Evolutionary conservation across 768 basidiomycete species (phyloP), one percentile per base, ranked within the genome.

Genomic region (Crepidotus variabilis): DNA sequence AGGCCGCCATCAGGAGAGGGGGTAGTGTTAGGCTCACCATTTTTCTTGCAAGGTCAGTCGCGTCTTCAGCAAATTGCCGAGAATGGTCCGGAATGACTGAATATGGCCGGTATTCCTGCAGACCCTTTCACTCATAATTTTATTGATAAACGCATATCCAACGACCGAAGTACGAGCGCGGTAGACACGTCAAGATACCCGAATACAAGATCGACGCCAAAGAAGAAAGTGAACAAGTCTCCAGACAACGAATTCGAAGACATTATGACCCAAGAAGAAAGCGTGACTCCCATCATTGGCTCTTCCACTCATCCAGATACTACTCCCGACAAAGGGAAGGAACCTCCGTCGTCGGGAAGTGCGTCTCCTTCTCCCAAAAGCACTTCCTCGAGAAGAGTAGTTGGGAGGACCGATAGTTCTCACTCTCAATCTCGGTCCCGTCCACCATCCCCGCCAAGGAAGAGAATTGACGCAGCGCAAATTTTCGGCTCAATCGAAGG

Each of bases 41-140:
- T 76, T 72, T 69, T 74, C 64, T 65, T 73, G 55, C 72, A 73
- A 69, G 65, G 75, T 73, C 35, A 51, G 70, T 62, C 33, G 24
- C 20, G 35, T 45, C 24, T 20, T 3, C 46, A 36, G 16, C 9
- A 43, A 36, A 32, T 46, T 46, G 33, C 49, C 50, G 39, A 43
- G 18, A 43, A 43, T 43, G 39, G 39, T 16, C 39, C 39, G 39
- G 18, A 5, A 11, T 43, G 39, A 8, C 28, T 28, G 28, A 28
- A 28, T 8, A 28, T 8, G 28, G 28, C 39, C 18, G 50, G 50
- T 50, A 11, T 7, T 35, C 45, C 14, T 21, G 32, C 61, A 72
- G 72, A 71, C 66, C 65, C 67, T 58, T 65, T 63, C 59, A 65
- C 67, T 61, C 65, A 67, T 71, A 67, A 69, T 66, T 68, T 71